phyloP scores from a whole-genome alignment of 306 rosid genomes.

The barrel medic (Medicago truncatula) region DNA sequence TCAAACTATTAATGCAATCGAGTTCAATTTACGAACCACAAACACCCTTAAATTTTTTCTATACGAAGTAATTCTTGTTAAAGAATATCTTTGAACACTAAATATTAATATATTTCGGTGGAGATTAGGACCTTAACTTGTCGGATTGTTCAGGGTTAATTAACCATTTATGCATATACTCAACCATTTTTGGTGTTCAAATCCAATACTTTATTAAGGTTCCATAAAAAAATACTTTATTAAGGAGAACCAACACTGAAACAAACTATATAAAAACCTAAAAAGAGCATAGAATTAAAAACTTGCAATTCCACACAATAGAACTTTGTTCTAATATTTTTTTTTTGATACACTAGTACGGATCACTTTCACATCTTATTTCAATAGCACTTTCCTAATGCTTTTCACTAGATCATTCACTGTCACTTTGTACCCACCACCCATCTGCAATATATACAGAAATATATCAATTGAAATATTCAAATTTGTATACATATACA shows the following conservation, averaged over 20 bases:
- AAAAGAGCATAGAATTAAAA: not conserved
- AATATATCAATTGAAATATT: not conserved
- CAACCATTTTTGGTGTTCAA: too few species aligned
- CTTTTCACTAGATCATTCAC: slow-evolving; percentile 41
- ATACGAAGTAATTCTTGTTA: too few species aligned
- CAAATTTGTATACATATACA: too few species aligned
- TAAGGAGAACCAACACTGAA: not conserved
- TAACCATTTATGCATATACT: too few species aligned
- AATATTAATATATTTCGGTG: too few species aligned
- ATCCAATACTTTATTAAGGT: not conserved
- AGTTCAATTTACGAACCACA: too few species aligned
- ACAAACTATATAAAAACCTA: not conserved
- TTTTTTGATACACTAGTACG: slow-evolving; percentile 53
- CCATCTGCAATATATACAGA: slow-evolving; percentile 31
- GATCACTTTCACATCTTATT: slow-evolving; percentile 34
- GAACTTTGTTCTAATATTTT: not conserved
- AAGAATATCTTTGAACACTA: too few species aligned
- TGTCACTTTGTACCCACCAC: not conserved
- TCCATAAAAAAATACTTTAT: too few species aligned
- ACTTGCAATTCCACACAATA: slow-evolving; percentile 7
- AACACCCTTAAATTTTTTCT: too few species aligned
- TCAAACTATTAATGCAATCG: too few species aligned
- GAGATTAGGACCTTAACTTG: too few species aligned
- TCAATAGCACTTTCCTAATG: slow-evolving; percentile 20
- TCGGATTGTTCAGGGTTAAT: too few species aligned